Evolutionary conservation across 495 filamentous ascomycete genomes (phyloP).

Genomic region (Hypoxylon intermedium): DNA sequence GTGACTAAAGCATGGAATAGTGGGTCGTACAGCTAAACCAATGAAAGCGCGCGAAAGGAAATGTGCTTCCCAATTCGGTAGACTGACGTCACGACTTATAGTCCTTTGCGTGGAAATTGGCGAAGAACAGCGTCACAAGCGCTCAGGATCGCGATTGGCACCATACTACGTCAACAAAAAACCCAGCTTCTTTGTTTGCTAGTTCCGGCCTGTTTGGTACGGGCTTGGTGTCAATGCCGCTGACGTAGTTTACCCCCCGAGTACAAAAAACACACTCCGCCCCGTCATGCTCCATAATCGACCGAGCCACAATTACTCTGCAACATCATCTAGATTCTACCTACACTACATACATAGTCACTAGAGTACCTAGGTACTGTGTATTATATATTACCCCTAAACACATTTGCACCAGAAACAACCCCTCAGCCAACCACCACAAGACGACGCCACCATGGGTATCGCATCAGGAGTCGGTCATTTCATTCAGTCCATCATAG

Average conservation of each 20-base stretch:
- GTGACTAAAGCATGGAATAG: no score
- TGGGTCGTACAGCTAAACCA: conserved; percentile 13
- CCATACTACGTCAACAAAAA: neutral
- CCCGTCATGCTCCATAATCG: neutral
- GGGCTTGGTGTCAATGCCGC: neutral
- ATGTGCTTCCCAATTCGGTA: conserved; percentile 8
- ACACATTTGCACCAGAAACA: no score
- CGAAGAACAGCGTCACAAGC: conserved; percentile 24
- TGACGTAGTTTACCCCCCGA: conserved; percentile 18
- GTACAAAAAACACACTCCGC: conserved; percentile 12
- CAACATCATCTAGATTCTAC: neutral
- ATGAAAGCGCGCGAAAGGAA: neutral
- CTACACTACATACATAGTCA: neutral
- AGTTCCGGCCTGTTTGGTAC: conserved; percentile 1
- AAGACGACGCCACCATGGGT: conserved; percentile 26
- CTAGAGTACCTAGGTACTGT: no score
- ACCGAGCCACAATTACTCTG: conserved; percentile 5
- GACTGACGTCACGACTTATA: conserved; percentile 30
- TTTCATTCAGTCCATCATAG: conserved; percentile 46
- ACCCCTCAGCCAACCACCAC: neutral
- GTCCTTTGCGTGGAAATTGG: conserved; percentile 4
- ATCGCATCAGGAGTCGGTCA: conserved; percentile 48
- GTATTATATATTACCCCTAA: neutral
- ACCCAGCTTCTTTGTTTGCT: conserved; percentile 18
- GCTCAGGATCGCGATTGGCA: conserved; percentile 9